A percentile compares a stretch with the other conserved stretches of the same genome.
Evolutionary conservation across 306 rosid species (phyloP).

Genomic region (Pterocarpus santalinus): DNA sequence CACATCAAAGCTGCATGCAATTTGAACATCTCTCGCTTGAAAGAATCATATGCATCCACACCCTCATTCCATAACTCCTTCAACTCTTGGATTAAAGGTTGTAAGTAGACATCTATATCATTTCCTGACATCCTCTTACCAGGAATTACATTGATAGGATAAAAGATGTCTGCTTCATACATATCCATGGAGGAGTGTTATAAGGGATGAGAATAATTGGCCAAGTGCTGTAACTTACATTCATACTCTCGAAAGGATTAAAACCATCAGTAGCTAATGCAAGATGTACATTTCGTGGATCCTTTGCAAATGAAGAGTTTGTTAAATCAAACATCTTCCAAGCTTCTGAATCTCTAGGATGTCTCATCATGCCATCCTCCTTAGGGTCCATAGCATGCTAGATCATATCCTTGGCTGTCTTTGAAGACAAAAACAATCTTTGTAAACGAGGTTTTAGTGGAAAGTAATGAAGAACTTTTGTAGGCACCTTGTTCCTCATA

Average conservation of each 20-base stretch:
- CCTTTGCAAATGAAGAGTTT: too few relatives aligned
- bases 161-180: not conserved
- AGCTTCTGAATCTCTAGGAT: too few relatives aligned
- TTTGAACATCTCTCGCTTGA: not conserved
- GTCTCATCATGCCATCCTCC: not conserved
- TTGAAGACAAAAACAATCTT: not conserved
- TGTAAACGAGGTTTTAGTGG: not conserved
- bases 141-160: conserved; percentile 10
- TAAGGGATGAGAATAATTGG: too few relatives aligned
- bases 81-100: not conserved
- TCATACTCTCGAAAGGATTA: too few relatives aligned
- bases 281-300: too few relatives aligned
- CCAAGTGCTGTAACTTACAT: too few relatives aligned
- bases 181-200: not conserved
- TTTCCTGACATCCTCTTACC: not conserved
- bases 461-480: too few relatives aligned
- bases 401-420: not conserved
- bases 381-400: not conserved
- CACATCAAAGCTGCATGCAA: conserved; percentile 9
- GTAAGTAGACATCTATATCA: not conserved
- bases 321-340: too few relatives aligned
- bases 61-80: not conserved
- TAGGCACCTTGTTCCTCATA: too few relatives aligned
- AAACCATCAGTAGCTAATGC: too few relatives aligned
- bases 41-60: conserved; percentile 2